Conservation (phyloP, 495 filamentous ascomycete species). For the Penicillium salamii region DNA sequence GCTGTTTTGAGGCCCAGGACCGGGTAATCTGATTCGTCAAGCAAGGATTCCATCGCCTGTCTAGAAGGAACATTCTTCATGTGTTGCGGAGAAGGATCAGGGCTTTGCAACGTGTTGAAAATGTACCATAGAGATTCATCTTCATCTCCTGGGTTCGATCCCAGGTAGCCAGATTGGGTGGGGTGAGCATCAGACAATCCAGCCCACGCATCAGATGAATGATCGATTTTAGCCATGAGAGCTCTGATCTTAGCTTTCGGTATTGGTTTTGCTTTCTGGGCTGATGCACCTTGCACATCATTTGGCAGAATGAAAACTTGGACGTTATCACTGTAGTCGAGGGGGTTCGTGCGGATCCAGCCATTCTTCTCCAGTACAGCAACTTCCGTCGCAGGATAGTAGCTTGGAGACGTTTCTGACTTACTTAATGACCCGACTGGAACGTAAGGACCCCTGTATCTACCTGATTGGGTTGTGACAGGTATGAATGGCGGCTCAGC, state of each 20-base stretch:
- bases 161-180: constrained; percentile 1
- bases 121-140: constrained; percentile 72
- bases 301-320: constrained; percentile 67
- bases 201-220: constrained; percentile 53
- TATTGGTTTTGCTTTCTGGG: constrained; percentile 40
- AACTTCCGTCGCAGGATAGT: constrained; percentile 23
- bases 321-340: constrained; percentile 24
- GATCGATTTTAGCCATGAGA: constrained; percentile 57
- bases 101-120: constrained; percentile 82
- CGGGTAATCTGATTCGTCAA: constrained; percentile 43
- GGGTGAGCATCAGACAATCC: constrained; percentile 28
- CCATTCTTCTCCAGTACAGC: constrained; percentile 21
- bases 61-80: constrained; percentile 55
- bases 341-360: constrained; percentile 31
- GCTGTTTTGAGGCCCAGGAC: constrained; percentile 62
- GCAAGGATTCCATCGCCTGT: constrained; percentile 60
- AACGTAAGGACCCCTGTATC: constrained; percentile 1
- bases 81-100: constrained; percentile 51
- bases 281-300: constrained; percentile 52
- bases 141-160: constrained; percentile 26
- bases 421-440: constrained; percentile 16
- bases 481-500: not conserved
- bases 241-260: constrained; percentile 44
- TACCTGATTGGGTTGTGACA: not conserved
- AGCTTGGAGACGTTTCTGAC: not conserved